Evolutionary conservation across 306 rosid species (phyloP), one percentile per base, ranked within the genome.

Genomic region (Gastrolobium bilobum): DNA sequence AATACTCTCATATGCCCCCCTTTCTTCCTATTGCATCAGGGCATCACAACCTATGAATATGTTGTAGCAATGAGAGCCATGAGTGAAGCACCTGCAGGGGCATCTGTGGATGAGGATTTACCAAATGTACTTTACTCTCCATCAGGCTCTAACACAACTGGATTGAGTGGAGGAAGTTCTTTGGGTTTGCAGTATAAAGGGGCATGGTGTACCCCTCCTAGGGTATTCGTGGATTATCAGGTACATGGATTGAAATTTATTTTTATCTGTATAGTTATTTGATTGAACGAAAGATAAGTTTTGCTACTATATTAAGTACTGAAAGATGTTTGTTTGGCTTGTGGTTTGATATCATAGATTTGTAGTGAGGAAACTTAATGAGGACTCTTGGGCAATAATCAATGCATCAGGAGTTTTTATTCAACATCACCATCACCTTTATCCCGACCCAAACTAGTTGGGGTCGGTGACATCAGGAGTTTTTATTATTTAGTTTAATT

Each of bases 151-250:
- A 91, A 97, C 57, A 91, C 99, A 40, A 94, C 99, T 77, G 99
- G 97, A 78, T 74, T 94, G 92, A 94, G 99, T 78, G 99, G 95
- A 56, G 99, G 97, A 81, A 94, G 99, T 86, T 94, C 97, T 76
- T 84, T 92, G 67, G 93, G 99, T 48, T 86, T 92, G 84, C 97
- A 86, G 50, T 89, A 92, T 86, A 94, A 92, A 88, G 97, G 95
- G 65, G 93, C 95, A n/a, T 92, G 97, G 97, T 94, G 99, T 84
- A 94, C 99, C 61, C 99, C 97, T 76, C 97, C 99, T 10, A 85
- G 99, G 80, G 97, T 94, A 63, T 94, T 94, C 42, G 92, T 94
- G 73, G 99, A 94, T 84, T 90, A 92, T 88, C 97, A 94, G 97
- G 99, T 94, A 85, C 76, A 75, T 79, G 33, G 31, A 26, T 39